Evolutionary conservation across 2,329 filamentous ascomycete species (phyloP).

Genomic region (Nectriaceae sp.): DNA sequence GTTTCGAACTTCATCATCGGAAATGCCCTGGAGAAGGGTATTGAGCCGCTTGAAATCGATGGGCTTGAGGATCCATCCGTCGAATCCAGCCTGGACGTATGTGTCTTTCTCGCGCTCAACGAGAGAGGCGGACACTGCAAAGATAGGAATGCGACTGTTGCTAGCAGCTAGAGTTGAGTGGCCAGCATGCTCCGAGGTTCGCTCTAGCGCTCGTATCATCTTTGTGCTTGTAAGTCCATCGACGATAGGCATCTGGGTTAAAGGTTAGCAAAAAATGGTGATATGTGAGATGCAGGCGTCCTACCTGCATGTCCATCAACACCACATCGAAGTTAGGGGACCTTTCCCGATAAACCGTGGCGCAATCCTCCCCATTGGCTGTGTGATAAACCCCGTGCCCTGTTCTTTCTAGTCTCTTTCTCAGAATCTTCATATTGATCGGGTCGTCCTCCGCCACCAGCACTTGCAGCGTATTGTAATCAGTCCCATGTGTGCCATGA

Average conservation of each 20-base stretch:
- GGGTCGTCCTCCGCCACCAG: slow-evolving; percentile 88
- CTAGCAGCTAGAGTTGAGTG: slow-evolving; percentile 60
- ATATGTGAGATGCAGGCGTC: no score
- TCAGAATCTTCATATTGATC: slow-evolving; percentile 80
- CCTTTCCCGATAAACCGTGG: slow-evolving; percentile 66
- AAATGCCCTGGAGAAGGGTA: slow-evolving; percentile 69
- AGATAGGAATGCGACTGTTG: slow-evolving; percentile 74
- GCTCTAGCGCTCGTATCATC: slow-evolving; percentile 77
- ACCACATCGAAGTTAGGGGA: slow-evolving; percentile 71
- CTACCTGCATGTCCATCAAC: slow-evolving; percentile 90
- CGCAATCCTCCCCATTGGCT: slow-evolving; percentile 84
- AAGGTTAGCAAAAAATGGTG: slow-evolving; percentile 3
- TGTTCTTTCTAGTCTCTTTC: slow-evolving; percentile 75
- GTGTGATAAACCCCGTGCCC: slow-evolving; percentile 74
- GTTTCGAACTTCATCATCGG: slow-evolving; percentile 58
- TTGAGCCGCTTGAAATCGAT: slow-evolving; percentile 78
- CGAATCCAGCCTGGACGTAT: slow-evolving; percentile 80
- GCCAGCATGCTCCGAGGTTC: slow-evolving; percentile 44
- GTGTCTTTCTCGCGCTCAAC: slow-evolving; percentile 66
- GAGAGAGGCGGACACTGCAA: slow-evolving; percentile 84
- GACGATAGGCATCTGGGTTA: slow-evolving; percentile 83
- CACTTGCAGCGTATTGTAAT: slow-evolving; percentile 52
- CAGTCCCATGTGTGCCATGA: slow-evolving; percentile 17
- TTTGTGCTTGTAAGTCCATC: slow-evolving; percentile 81
- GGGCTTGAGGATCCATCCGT: slow-evolving; percentile 89